These are phyloP conservation scores for Sicyos baderoa DNA, from an alignment of 306 rosid genomes.

Conservation along the genomic window DNA sequence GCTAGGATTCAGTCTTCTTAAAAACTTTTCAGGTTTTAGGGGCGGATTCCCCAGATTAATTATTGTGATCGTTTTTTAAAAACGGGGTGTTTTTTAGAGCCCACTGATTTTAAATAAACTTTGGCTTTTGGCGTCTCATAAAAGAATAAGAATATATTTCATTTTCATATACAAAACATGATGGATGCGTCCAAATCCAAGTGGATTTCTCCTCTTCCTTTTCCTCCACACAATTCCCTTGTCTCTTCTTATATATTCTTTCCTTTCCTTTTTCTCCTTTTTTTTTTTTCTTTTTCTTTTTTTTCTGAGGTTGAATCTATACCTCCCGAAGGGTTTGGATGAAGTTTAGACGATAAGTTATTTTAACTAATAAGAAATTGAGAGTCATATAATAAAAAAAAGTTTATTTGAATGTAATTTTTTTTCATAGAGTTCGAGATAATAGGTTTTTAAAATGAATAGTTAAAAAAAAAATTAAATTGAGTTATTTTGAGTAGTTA, in stretches of 20 bases:
- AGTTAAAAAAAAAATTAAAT: too few relatives aligned
- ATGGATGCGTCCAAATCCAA: background rate
- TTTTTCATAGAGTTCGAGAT: too few relatives aligned
- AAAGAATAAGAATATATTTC: slow-evolving; percentile 4
- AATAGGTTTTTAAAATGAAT: too few relatives aligned
- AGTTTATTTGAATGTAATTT: too few relatives aligned
- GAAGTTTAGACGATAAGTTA: too few relatives aligned
- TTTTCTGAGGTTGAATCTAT: too few relatives aligned
- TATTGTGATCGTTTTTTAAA: background rate
- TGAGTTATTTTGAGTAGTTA: too few relatives aligned
- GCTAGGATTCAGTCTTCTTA: background rate
- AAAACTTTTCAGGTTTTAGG: background rate
- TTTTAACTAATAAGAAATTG: too few relatives aligned
- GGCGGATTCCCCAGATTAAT: background rate
- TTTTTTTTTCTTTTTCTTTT: too few relatives aligned
- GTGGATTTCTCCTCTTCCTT: background rate
- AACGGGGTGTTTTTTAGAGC: background rate
- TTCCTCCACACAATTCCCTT: background rate
- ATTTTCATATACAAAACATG: background rate
- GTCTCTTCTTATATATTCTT: background rate
- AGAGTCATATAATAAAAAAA: too few relatives aligned
- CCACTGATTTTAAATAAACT: background rate
- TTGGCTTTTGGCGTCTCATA: slow-evolving; percentile 11
- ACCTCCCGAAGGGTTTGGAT: too few relatives aligned
- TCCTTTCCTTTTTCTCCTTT: too few relatives aligned